Evolutionary conservation across 805 yeast genomes (phyloP), one percentile per base, ranked within the genome.

Genomic region (Ogataea salicorniae): DNA sequence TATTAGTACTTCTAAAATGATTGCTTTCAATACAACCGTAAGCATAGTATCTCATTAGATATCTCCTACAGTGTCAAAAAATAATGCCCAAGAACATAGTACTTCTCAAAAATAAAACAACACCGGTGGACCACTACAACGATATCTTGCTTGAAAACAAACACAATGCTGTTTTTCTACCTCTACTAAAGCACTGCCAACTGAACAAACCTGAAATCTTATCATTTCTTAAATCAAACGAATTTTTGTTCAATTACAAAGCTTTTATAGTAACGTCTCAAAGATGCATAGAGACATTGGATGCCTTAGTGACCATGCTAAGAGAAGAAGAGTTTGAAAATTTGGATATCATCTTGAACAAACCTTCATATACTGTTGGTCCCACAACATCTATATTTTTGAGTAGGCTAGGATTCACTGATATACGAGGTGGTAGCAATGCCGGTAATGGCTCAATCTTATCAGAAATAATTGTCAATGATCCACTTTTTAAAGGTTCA

Each of bases 221-320:
- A 3, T 52, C 57, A 0, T 73, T 74, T 43, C 66, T 89, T 11
- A 58, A 58, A 2, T 71, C 80, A 5, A 58, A 59, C 0, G 69
- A 67, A 9, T 80, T 78, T 50, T 49, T 76, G 0, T 41, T 57
- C 1, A 56, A 65, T 0, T 68, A 73, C 29, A 72, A 75, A 37
- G 77, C 82, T 0, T 65, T 89, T 35, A 84, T 92, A 9, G 81
- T 92, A 4, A 91, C 98, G 0, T 86, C 95, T 2, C 97, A 92
- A 62, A 66, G 98, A 54, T 95, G 97, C 2, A 95, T 91, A 0
- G 97, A 91, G 56, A 83, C 88, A 5, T 64, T 89, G 13, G 77
- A 77, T 50, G 69, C 70, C 36, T 62, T 77, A 14, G 66, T 83
- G 6, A 50, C 54, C 0, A 48, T 49, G 11, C 55, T 71, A n/a